Conservation (phyloP, 495 filamentous ascomycete genomes). For the Saxophila tyrrhenica region DNA sequence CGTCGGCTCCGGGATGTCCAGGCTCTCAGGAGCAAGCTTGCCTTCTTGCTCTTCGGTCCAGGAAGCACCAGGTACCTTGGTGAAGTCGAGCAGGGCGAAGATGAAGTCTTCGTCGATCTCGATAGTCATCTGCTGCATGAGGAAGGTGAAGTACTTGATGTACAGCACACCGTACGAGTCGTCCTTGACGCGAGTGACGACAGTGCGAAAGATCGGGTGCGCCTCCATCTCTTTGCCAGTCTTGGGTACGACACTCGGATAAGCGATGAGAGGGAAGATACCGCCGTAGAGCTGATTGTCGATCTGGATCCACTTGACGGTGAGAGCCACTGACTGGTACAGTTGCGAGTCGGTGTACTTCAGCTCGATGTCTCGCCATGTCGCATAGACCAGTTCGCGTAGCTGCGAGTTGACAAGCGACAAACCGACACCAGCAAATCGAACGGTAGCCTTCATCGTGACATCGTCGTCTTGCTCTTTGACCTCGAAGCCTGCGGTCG, state of each 20-base stretch:
- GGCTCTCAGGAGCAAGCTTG: constrained; percentile 72
- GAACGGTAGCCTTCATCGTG: constrained; percentile 78
- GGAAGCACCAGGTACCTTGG: constrained; percentile 84
- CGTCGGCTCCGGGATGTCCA: constrained; percentile 87
- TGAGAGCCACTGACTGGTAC: constrained; percentile 79
- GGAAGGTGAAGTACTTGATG: constrained; percentile 91
- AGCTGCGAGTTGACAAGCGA: constrained; percentile 87
- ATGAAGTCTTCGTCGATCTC: constrained; percentile 98
- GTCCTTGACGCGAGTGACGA: constrained; percentile 90
- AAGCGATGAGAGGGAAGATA: constrained; percentile 93
- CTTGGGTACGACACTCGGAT: constrained; percentile 97
- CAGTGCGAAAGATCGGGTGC: constrained; percentile 85
- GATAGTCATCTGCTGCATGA: constrained; percentile 95
- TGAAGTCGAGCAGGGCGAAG: constrained; percentile 88
- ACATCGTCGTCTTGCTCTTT: constrained; percentile 78
- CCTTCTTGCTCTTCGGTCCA: constrained; percentile 78
- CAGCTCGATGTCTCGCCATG: constrained; percentile 82
- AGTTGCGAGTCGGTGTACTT: constrained; percentile 84
- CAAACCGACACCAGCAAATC: constrained; percentile 80
- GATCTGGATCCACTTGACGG: constrained; percentile 97
- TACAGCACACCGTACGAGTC: constrained; percentile 96
- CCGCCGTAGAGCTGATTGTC: constrained; percentile 98
- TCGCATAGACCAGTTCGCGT: constrained; percentile 86
- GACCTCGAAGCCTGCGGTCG: constrained; percentile 72
- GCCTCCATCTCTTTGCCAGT: constrained; percentile 93